Base-by-base conservation (phyloP, 331 rosid species). In the Rhamnella rubrinervis region DNA sequence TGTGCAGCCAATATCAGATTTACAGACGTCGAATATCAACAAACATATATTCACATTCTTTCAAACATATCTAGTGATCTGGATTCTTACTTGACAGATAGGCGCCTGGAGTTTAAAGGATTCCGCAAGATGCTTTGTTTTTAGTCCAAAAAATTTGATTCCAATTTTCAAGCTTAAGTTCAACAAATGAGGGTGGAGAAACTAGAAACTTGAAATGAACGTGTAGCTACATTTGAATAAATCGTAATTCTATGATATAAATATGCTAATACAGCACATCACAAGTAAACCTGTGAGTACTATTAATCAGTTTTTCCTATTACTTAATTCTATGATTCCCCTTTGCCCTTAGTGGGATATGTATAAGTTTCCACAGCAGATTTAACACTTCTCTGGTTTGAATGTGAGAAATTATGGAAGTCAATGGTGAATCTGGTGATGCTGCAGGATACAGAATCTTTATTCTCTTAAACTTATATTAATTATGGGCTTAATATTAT, bases 401-500 rank as follows among this genome's bases (percentile, higher is more conserved):
- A 35, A 5, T 14, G 10, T 52, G 17, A 13, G 47, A 60, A 63
- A 18, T 44, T 44, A 9, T 44, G 47, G 47, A 40, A 17, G 65
- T 58, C 20, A 28, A 35, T 47, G 40, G 28, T 21, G 68, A 20
- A 44, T 60, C 44, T 37, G 50, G 66, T 37, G 49, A 60, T 51
- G 39, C 63, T 38, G 41, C 20, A 37, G 35, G 18, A n/a, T 61
- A 39, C 63, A 55, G 28, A 44, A 9, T 61, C 55, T 49, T 40
- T 50, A 50, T 37, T 50, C 50, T 18, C 58, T 41, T 52, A 63
- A 65, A n/a, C 66, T 52, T 21, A 20, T 19, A 28, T 47, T 35
- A 58, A 21, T 62, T 63, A 62, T 55, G 11, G 55, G 23, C 40
- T 23, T 61, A 17, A 28, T 58, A 15, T 59, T 53, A 19, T 69